Conservation (phyloP, 768 basidiomycete species). For the Podaxis pistillaris region DNA sequence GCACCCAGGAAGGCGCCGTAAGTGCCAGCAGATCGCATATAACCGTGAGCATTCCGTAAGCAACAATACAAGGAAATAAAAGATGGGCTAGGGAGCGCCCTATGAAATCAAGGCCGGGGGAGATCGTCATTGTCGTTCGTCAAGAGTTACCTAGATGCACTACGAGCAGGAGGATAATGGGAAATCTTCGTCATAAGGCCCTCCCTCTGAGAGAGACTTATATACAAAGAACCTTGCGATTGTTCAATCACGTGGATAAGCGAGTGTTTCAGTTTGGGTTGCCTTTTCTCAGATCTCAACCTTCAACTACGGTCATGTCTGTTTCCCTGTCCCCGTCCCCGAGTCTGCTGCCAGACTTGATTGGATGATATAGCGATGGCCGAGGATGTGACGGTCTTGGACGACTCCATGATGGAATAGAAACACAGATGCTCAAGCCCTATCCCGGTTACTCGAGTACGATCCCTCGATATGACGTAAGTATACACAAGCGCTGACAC, state of each 20-base stretch:
- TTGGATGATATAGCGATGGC: background rate
- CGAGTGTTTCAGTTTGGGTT: background rate
- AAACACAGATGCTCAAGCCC: too few species aligned
- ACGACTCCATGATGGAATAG: background rate
- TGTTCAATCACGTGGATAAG: conserved; percentile 1
- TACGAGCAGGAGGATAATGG: background rate
- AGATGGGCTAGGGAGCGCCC: background rate
- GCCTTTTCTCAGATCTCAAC: background rate
- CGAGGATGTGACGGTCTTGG: background rate
- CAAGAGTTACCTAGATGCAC: background rate
- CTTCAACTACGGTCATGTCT: background rate
- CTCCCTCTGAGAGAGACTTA: background rate
- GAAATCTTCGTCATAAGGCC: background rate
- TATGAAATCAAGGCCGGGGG: conserved; percentile 7
- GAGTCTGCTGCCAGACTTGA: background rate
- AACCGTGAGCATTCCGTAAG: background rate
- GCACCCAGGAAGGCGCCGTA: background rate
- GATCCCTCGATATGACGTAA: too few species aligned
- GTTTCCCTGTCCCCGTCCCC: background rate
- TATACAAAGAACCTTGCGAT: background rate
- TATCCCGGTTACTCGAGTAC: too few species aligned
- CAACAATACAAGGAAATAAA: background rate
- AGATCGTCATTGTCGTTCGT: background rate
- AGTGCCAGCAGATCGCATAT: background rate
- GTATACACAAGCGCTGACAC: background rate